These are phyloP conservation scores for Phellinidium pouzarii DNA, from an alignment of 1,284 basidiomycete species.

Conservation along the genomic window DNA sequence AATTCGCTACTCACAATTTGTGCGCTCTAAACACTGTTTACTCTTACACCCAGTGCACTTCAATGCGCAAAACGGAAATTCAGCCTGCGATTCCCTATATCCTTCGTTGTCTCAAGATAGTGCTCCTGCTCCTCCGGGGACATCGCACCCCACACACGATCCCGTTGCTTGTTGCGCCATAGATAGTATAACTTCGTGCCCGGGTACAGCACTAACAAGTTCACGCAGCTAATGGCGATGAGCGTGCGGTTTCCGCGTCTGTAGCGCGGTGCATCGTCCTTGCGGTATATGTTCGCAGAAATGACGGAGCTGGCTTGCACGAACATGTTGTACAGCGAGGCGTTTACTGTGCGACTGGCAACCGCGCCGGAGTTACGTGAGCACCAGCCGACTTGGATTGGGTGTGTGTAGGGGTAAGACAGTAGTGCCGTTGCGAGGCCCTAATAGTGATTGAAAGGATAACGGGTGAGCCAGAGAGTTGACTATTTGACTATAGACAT, in stretches of 20 bases:
- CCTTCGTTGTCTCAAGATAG: conserved; percentile 38
- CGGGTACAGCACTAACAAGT: conserved; percentile 44
- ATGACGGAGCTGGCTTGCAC: conserved; percentile 41
- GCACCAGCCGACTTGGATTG: conserved; percentile 45
- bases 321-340: conserved; percentile 53
- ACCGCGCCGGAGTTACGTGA: conserved; percentile 51
- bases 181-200: conserved; percentile 44
- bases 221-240: conserved; percentile 40
- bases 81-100: conserved; percentile 35
- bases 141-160: conserved; percentile 46
- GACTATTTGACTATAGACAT: background rate
- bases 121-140: conserved; percentile 36
- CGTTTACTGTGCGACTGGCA: conserved; percentile 47
- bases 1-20: no score
- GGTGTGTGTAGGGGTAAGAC: conserved; percentile 32
- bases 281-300: conserved; percentile 41
- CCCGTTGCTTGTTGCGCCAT: conserved; percentile 43
- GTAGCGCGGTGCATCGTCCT: conserved; percentile 47
- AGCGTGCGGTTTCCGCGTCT: conserved; percentile 42
- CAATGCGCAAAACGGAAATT: conserved; percentile 42
- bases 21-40: no score
- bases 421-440: conserved; percentile 27
- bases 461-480: background rate
- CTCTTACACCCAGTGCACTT: conserved; percentile 2
- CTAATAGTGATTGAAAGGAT: conserved; percentile 19